These are phyloP conservation scores for Corylus heterophylla DNA, from an alignment of 306 rosid species.

Conservation along the genomic window DNA sequence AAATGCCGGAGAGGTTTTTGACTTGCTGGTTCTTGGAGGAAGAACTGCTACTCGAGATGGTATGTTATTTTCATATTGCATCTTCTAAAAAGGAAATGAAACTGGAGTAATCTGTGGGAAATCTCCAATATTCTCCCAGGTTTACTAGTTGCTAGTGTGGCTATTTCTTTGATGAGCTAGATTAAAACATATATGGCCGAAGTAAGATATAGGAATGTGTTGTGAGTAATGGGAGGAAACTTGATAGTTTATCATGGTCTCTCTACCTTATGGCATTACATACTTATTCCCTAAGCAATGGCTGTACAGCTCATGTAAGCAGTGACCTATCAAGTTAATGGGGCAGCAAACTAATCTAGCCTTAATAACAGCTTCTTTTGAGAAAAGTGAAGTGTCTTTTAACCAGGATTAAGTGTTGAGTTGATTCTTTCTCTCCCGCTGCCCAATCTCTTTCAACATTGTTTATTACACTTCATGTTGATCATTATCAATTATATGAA, in stretches of 20 bases:
- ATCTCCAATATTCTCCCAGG: neutral
- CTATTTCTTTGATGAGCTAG: neutral
- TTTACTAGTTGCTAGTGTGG: neutral
- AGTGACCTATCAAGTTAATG: neutral
- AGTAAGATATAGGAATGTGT: constrained; percentile 10
- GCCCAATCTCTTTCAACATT: neutral
- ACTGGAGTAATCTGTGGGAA: neutral
- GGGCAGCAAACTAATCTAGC: neutral
- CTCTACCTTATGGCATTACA: neutral
- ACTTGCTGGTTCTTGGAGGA: constrained; percentile 59
- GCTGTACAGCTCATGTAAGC: neutral
- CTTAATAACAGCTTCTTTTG: neutral
- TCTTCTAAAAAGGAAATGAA: neutral
- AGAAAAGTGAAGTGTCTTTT: neutral
- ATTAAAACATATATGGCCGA: constrained; percentile 7
- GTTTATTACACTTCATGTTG: neutral
- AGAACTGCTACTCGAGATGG: constrained; percentile 81
- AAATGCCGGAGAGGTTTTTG: constrained; percentile 80
- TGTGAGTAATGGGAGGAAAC: constrained; percentile 10
- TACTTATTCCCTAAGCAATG: neutral
- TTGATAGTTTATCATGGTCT: constrained; percentile 1
- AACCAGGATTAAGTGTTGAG: neutral
- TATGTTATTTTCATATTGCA: constrained; percentile 36
- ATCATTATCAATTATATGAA: neutral
- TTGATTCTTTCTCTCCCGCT: neutral